These are phyloP conservation scores for Volvox africanus DNA, from an alignment of 139 green algal genomes.

Conservation along the genomic window DNA sequence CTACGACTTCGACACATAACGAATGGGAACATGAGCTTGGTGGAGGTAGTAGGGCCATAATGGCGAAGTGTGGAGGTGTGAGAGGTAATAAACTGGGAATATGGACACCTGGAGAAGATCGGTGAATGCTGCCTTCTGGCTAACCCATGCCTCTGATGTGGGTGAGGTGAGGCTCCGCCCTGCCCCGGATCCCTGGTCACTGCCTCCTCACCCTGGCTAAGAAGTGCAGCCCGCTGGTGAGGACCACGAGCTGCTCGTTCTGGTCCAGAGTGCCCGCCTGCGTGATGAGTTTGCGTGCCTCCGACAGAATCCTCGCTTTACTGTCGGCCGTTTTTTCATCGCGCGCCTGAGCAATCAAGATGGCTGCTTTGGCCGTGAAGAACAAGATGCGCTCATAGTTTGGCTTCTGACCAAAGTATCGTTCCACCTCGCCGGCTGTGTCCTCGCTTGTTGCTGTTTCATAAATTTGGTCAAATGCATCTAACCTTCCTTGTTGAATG, in stretches of 20 bases:
- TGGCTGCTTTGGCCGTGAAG: constrained; percentile 76
- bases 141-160: too few species aligned
- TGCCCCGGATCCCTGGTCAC: too few species aligned
- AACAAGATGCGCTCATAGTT: constrained; percentile 83
- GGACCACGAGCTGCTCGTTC: constrained; percentile 76
- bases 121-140: too few species aligned
- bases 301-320: constrained; percentile 48
- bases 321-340: constrained; percentile 54
- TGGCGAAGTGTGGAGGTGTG: too few species aligned
- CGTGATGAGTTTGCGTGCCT: constrained; percentile 57
- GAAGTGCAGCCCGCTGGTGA: constrained; percentile 71
- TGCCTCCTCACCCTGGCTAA: constrained; percentile 67
- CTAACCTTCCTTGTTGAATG: constrained; percentile 63
- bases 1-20: too few species aligned
- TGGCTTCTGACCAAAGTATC: constrained; percentile 57
- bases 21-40: too few species aligned
- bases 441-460: constrained; percentile 52
- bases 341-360: constrained; percentile 63
- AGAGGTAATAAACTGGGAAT: too few species aligned
- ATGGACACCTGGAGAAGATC: too few species aligned
- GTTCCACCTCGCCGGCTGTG: constrained; percentile 49
- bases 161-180: too few species aligned
- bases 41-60: too few species aligned
- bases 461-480: constrained; percentile 56
- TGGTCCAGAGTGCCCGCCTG: constrained; percentile 54